Evolutionary conservation across 2,329 filamentous ascomycete species (phyloP), one percentile per base, ranked within the genome.

Genomic region (Calonectria honghensis): DNA sequence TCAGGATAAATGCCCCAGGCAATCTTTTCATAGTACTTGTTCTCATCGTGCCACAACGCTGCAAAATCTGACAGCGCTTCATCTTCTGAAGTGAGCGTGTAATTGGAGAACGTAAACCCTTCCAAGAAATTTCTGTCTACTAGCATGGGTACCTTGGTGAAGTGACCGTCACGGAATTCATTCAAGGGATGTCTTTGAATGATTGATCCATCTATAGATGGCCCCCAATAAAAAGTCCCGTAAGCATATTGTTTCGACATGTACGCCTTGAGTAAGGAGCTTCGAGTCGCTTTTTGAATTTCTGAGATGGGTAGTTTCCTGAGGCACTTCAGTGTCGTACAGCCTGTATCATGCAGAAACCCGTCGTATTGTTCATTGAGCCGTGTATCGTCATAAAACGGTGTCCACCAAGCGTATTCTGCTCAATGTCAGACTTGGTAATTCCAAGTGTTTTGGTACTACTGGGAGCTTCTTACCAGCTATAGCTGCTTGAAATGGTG

Each of bases 321-420:
- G 9, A 63, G 32, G 13, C 35, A 45, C 3, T 27, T 0, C 2
- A 63, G 35, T 13, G 35, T 41, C 13, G 57, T 29, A 13, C 57
- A 63, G 24, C 41, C 29, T 41, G 57, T 31, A 5, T 35, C 6
- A 37, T 29, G 6, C 13, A 63, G 24, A 29, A 63, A 63, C 2
- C 3, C 14, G 1, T 5, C 9, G 16, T 63, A 63, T 20, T 63
- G 57, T 11, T 2, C 11, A 9, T 63, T 63, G n/a, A 63, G 37
- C 37, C 24, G 41, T 29, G 24, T 3, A 11, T 41, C 35, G 14
- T 29, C 35, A 18, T 63, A 41, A 2, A 63, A 16, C 6, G 57
- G 57, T 10, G 57, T 41, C 57, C 57, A 63, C 57, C 57, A 63
- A 41, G 37, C 35, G 14, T 63, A 63, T 63, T 63, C 57, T 63